A percentile compares a stretch with the other conserved stretches of the same genome.
phyloP scores from a whole-genome alignment of 768 basidiomycete species.

The Boletus pseudopeckii region DNA sequence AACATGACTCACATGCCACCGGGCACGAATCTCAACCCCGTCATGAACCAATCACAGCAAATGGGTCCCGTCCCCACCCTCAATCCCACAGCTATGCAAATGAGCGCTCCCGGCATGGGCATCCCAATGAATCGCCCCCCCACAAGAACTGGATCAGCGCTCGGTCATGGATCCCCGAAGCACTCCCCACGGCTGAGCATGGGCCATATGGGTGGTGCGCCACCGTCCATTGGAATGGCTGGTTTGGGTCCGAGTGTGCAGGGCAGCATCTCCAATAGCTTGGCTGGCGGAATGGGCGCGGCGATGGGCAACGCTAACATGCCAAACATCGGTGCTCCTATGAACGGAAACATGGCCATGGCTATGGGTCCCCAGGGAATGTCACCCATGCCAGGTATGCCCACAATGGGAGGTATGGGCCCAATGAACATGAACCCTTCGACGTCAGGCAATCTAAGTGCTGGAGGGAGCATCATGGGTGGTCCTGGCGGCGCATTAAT shows the following conservation, averaged over 20 bases:
- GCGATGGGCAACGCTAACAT: conserved; percentile 9
- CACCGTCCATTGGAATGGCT: conserved; percentile 9
- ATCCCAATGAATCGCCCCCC: conserved; percentile 29
- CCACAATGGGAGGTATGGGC: conserved; percentile 16
- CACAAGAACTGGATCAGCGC: conserved; percentile 29
- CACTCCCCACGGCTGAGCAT: conserved; percentile 26
- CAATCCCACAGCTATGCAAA: conserved; percentile 19
- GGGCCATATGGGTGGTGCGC: conserved; percentile 9
- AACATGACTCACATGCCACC: conserved; percentile 13
- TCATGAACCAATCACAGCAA: conserved; percentile 23
- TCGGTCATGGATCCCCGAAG: conserved; percentile 27
- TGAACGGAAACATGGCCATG: conserved; percentile 20
- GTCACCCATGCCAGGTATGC: conserved; percentile 14
- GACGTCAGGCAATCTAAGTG: conserved; percentile 16
- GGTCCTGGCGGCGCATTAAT: conserved; percentile 34
- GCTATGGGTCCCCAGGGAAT: conserved; percentile 16
- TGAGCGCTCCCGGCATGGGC: conserved; percentile 14
- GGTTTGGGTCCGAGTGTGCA: conserved; percentile 12
- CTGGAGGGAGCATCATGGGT: conserved; percentile 25
- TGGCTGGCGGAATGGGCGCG: conserved; percentile 14
- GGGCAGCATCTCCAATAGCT: conserved; percentile 10
- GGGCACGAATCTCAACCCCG: background rate
- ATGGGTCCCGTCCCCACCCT: conserved; percentile 11
- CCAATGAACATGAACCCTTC: conserved; percentile 20
- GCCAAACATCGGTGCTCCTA: conserved; percentile 8